Percentiles rank a stretch among this genome's conserved stretches.
These are phyloP conservation scores for Cornus florida DNA, from an alignment of 148 eudicot species.

Conservation along the genomic window DNA sequence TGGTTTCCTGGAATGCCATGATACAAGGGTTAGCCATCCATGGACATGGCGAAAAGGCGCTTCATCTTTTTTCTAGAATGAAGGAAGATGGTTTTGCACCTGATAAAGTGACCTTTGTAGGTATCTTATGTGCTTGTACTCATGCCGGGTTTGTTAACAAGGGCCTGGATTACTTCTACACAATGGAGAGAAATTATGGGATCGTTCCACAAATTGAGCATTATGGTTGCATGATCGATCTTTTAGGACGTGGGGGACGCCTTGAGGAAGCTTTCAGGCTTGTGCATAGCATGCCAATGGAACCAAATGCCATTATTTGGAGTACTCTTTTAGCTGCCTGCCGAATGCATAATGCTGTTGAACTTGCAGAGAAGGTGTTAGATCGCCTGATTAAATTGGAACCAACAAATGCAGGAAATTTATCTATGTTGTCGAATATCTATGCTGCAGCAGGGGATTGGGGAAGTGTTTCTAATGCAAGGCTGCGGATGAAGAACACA, in stretches of 20 bases:
- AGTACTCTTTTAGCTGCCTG: slow-evolving; percentile 82
- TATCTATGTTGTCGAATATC: slow-evolving; percentile 72
- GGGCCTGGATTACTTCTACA: slow-evolving; percentile 61
- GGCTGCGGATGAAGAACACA: slow-evolving; percentile 58
- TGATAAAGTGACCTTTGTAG: slow-evolving; percentile 75
- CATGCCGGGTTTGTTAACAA: slow-evolving; percentile 67
- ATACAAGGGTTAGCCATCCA: slow-evolving; percentile 87
- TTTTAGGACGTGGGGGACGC: slow-evolving; percentile 83
- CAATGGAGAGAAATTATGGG: slow-evolving; percentile 69
- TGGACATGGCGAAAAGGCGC: slow-evolving; percentile 74
- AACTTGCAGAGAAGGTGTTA: slow-evolving; percentile 57
- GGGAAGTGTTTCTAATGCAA: slow-evolving; percentile 53
- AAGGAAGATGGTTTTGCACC: slow-evolving; percentile 62
- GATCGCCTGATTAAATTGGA: slow-evolving; percentile 48
- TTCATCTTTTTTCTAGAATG: slow-evolving; percentile 61
- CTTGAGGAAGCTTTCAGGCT: slow-evolving; percentile 68
- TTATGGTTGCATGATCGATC: slow-evolving; percentile 87
- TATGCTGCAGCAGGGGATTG: slow-evolving; percentile 86
- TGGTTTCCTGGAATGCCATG: slow-evolving; percentile 83
- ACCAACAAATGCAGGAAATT: slow-evolving; percentile 55
- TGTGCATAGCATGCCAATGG: slow-evolving; percentile 67
- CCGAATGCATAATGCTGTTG: slow-evolving; percentile 64
- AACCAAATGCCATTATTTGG: slow-evolving; percentile 82
- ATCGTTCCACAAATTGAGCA: slow-evolving; percentile 70
- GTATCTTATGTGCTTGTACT: slow-evolving; percentile 86